These are phyloP conservation scores for Fusarium irregulare DNA, from an alignment of 2,329 filamentous ascomycete genomes.

Conservation along the genomic window DNA sequence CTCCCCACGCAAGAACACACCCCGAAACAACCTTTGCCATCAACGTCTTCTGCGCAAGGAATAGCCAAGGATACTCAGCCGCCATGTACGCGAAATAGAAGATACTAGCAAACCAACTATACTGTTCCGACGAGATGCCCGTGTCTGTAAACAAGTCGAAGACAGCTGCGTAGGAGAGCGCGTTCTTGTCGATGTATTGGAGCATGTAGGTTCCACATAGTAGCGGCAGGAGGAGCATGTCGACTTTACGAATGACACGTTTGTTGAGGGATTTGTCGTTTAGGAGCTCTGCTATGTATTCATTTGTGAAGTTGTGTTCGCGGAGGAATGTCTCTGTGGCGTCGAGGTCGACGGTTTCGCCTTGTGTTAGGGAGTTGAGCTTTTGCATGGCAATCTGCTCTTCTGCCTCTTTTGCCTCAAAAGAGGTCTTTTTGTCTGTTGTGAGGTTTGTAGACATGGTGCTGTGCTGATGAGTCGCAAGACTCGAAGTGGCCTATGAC, in stretches of 20 bases:
- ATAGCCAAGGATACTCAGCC: slow-evolving; percentile 55
- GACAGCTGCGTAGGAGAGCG: slow-evolving; percentile 63
- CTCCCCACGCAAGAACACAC: slow-evolving; percentile 51
- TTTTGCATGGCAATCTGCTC: slow-evolving; percentile 32
- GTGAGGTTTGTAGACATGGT: slow-evolving; percentile 8
- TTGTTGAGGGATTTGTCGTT: slow-evolving; percentile 27
- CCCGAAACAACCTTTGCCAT: slow-evolving; percentile 51
- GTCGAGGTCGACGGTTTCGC: slow-evolving; percentile 34
- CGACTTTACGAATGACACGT: slow-evolving; percentile 55
- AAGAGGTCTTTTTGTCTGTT: not conserved
- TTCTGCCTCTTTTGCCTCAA: slow-evolving; percentile 17
- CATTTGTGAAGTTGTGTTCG: slow-evolving; percentile 37
- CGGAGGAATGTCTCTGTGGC: slow-evolving; percentile 36
- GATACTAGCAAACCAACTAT: slow-evolving; percentile 63
- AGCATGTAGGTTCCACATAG: slow-evolving; percentile 63
- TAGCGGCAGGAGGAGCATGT: slow-evolving; percentile 61
- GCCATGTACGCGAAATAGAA: slow-evolving; percentile 64
- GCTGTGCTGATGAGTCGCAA: not conserved
- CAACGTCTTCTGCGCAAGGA: slow-evolving; percentile 50
- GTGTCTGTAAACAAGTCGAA: slow-evolving; percentile 64
- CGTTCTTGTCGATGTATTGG: slow-evolving; percentile 67
- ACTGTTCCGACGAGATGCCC: slow-evolving; percentile 57
- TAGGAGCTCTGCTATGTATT: slow-evolving; percentile 38
- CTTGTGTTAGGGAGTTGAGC: slow-evolving; percentile 24
- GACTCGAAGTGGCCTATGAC: accelerated